Evolutionary conservation across 306 rosid genomes (phyloP).

Genomic region (Cicer pinnatifidum): DNA sequence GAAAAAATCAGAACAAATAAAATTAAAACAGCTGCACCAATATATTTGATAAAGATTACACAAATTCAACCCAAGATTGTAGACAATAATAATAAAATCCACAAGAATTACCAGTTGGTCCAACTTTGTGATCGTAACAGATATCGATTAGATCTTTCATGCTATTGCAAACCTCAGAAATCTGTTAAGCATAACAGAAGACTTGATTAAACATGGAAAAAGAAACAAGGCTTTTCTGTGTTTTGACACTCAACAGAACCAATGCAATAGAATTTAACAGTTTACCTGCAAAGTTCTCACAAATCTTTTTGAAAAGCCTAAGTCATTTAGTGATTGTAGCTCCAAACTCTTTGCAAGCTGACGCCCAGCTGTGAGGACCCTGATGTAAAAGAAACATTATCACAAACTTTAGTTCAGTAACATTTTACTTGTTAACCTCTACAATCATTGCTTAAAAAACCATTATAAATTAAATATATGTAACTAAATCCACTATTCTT

Average conservation of each 20-base stretch:
- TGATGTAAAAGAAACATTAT: conserved; percentile 48
- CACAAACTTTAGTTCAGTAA: not conserved
- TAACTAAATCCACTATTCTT: not conserved
- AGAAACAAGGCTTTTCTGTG: not conserved
- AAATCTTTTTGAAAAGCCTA: conserved; percentile 95
- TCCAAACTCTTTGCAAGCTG: conserved; percentile 95
- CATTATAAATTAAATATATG: not conserved
- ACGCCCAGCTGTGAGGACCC: conserved; percentile 91
- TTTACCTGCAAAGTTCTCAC: conserved; percentile 98
- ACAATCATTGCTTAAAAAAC: not conserved
- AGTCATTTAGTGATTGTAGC: conserved; percentile 85
- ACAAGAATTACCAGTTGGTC: conserved; percentile 73
- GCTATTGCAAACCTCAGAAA: conserved; percentile 92
- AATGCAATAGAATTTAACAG: conserved; percentile 21
- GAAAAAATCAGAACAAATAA: not conserved
- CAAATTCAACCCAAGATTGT: not conserved
- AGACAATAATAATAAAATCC: not conserved
- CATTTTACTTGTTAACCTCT: conserved; percentile 1
- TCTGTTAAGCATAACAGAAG: conserved; percentile 58
- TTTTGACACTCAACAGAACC: conserved; percentile 2
- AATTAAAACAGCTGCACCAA: conserved; percentile 5
- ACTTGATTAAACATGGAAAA: not conserved
- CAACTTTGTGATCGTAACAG: conserved; percentile 71
- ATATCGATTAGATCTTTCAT: conserved; percentile 92
- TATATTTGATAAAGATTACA: not conserved